A percentile compares a stretch with the other conserved stretches of the same genome.
phyloP scores from a whole-genome alignment of 2,329 filamentous ascomycete genomes.

The Fusarium duplospermum region DNA sequence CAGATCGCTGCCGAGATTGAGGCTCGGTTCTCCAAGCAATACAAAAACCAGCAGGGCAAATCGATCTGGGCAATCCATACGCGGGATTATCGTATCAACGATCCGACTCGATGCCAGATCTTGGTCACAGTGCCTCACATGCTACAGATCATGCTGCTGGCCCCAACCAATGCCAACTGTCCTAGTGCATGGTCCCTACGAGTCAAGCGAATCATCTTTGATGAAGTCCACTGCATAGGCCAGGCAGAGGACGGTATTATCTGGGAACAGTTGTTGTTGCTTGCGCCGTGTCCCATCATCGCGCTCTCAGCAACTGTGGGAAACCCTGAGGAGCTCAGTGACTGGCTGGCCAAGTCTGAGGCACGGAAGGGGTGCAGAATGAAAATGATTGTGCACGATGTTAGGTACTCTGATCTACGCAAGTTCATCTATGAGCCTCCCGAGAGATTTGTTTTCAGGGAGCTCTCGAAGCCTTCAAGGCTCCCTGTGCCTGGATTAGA shows the following conservation, averaged over 20 bases:
- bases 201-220: constrained; percentile 82
- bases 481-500: constrained; percentile 61
- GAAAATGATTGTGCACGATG: constrained; percentile 74
- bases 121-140: constrained; percentile 83
- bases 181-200: constrained; percentile 69
- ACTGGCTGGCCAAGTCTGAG: constrained; percentile 76
- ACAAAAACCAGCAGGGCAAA: constrained; percentile 67
- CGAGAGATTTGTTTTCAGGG: constrained; percentile 60
- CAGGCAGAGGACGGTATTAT: constrained; percentile 80
- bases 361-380: constrained; percentile 71
- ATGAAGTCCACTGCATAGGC: constrained; percentile 85
- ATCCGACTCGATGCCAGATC: constrained; percentile 77
- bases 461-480: constrained; percentile 57
- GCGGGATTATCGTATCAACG: constrained; percentile 80
- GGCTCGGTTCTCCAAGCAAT: constrained; percentile 77
- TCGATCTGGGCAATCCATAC: constrained; percentile 86
- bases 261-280: constrained; percentile 81
- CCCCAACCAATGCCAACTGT: constrained; percentile 71
- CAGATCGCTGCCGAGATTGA: constrained; percentile 85
- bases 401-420: constrained; percentile 81
- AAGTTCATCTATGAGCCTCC: constrained; percentile 75
- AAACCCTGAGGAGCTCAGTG: constrained; percentile 76
- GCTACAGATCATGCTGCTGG: constrained; percentile 80
- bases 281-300: constrained; percentile 81
- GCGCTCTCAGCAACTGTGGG: constrained; percentile 84